Conservation (phyloP, 2,329 filamentous ascomycete species). For the Aaosphaeria arxii region DNA sequence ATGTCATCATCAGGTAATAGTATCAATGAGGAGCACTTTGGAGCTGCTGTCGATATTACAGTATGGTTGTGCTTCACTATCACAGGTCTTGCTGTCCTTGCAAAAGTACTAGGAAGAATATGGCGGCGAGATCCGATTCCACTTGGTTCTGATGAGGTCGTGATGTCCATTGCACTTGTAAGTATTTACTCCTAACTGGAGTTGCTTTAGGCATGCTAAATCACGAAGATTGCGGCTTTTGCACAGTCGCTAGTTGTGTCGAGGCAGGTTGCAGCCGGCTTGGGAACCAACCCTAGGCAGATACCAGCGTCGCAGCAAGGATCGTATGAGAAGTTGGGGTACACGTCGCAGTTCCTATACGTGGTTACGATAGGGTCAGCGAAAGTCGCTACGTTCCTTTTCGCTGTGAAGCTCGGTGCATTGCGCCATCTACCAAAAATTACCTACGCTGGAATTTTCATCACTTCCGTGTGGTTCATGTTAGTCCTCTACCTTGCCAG, state of each 20-base stretch:
- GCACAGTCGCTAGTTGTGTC: slow-evolving; percentile 4
- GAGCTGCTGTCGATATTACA: slow-evolving; percentile 4
- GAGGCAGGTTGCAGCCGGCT: slow-evolving; percentile 2
- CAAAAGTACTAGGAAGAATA: slow-evolving; percentile 6
- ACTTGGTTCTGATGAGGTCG: slow-evolving; percentile 3
- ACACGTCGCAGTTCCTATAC: slow-evolving; percentile 6
- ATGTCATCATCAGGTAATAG: background rate
- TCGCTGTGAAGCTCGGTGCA: slow-evolving; percentile 3
- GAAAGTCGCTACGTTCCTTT: slow-evolving; percentile 4
- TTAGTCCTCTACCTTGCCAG: background rate
- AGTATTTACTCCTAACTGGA: background rate
- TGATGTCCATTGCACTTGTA: slow-evolving; percentile 1
- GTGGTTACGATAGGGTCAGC: slow-evolving; percentile 1
- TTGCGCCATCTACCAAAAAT: background rate
- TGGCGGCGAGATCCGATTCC: background rate
- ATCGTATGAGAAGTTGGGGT: slow-evolving; percentile 2
- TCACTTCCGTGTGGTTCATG: slow-evolving; percentile 3
- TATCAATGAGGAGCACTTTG: slow-evolving; percentile 1
- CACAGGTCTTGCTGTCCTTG: slow-evolving; percentile 3
- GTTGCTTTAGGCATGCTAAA: too few relatives aligned
- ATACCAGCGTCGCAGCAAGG: background rate
- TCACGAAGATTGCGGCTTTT: slow-evolving; percentile 1
- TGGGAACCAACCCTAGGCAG: background rate
- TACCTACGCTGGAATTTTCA: background rate
- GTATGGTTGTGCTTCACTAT: slow-evolving; percentile 9